A percentile compares a stretch with the other conserved stretches of the same genome.
phyloP scores from a whole-genome alignment of 75 land plant species.

The Sequoia sempervirens region DNA sequence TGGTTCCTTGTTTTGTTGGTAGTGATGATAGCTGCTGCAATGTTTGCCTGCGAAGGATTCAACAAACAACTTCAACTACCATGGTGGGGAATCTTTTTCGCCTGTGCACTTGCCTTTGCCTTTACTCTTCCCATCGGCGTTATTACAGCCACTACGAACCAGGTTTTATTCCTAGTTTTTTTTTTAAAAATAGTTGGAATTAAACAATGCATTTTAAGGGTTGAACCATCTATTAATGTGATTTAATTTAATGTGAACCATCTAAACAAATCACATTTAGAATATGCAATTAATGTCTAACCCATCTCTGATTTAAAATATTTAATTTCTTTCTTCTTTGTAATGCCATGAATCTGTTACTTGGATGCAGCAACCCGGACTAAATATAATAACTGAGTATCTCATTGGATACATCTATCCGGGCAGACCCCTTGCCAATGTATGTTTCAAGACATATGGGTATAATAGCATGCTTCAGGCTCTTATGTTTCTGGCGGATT shows the following conservation, averaged over 20 bases:
- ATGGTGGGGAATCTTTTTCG: constrained; percentile 72
- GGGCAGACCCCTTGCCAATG: constrained; percentile 37
- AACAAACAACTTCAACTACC: constrained; percentile 66
- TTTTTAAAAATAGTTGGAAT: too few relatives aligned
- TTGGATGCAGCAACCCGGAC: constrained; percentile 20
- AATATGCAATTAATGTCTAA: too few relatives aligned
- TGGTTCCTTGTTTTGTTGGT: constrained; percentile 58
- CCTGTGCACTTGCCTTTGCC: constrained; percentile 44
- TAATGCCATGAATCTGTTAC: background rate
- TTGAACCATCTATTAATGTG: too few relatives aligned
- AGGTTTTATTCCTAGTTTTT: background rate
- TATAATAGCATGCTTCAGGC: constrained; percentile 35
- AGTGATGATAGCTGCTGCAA: constrained; percentile 24
- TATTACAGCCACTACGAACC: constrained; percentile 34
- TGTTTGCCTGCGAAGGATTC: constrained; percentile 43
- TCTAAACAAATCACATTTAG: too few relatives aligned
- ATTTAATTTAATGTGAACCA: too few relatives aligned
- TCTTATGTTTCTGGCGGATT: constrained; percentile 26
- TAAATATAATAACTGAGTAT: constrained; percentile 36
- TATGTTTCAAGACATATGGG: constrained; percentile 31
- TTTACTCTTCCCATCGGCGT: constrained; percentile 47
- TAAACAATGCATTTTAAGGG: too few relatives aligned
- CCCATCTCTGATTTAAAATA: too few relatives aligned
- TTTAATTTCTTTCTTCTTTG: background rate
- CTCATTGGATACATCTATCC: constrained; percentile 28